Conservation (phyloP, 257 asterid species). For the Perilla frutescens region DNA sequence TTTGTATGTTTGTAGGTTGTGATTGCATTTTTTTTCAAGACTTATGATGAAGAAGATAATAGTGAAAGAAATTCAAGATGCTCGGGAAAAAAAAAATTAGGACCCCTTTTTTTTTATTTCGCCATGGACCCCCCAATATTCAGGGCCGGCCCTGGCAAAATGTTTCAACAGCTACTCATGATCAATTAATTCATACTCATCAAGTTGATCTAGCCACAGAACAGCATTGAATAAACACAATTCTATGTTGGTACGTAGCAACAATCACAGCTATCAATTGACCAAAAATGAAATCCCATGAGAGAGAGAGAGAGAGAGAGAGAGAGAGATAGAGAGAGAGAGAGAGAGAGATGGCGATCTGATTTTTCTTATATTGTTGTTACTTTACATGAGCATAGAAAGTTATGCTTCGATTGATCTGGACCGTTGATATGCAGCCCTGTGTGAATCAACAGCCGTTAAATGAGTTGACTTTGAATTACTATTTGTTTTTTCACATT, state of each 20-base stretch:
- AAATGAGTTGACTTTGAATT: background rate
- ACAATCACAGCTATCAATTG: background rate
- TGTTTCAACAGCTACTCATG: background rate
- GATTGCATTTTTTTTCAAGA: no score
- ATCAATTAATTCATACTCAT: background rate
- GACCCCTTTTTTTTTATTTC: no score
- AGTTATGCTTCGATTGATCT: constrained; percentile 10
- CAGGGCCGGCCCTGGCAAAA: no score
- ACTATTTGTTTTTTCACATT: no score
- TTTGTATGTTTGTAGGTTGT: no score
- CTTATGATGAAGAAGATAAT: no score
- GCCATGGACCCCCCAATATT: no score
- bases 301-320: background rate
- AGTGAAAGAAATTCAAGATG: no score
- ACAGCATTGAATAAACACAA: background rate
- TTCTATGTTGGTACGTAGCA: background rate
- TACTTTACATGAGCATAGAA: background rate
- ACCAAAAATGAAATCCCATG: constrained; percentile 5
- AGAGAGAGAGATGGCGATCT: constrained; percentile 7
- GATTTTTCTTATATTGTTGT: constrained; percentile 28
- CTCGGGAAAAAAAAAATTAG: no score
- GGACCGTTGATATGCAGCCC: constrained; percentile 2
- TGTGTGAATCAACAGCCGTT: background rate
- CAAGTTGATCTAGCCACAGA: background rate
- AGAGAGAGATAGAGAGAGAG: constrained; percentile 20